Percentiles rank a stretch among this genome's conserved stretches.
These are phyloP conservation scores for Penicillium sp. DNA, from an alignment of 2,329 filamentous ascomycete species.

Conservation along the genomic window DNA sequence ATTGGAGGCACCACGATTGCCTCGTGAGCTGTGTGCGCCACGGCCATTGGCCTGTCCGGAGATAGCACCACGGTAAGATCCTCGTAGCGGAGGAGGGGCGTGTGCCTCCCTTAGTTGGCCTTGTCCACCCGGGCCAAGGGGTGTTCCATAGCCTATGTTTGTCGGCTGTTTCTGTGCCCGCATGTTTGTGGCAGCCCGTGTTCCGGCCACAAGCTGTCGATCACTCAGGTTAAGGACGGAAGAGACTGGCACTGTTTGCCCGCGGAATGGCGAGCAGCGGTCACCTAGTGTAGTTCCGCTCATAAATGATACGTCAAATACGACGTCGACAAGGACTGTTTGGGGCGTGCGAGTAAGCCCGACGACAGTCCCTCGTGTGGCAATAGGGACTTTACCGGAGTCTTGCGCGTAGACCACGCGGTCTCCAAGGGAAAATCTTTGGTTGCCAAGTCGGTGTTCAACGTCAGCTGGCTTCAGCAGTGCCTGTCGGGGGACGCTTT, in stretches of 20 bases:
- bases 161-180: slow-evolving; percentile 51
- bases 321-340: slow-evolving; percentile 77
- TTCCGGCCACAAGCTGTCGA: slow-evolving; percentile 68
- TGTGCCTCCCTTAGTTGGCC: slow-evolving; percentile 57
- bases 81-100: slow-evolving; percentile 55
- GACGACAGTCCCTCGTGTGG: slow-evolving; percentile 85
- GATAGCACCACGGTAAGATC: slow-evolving; percentile 57
- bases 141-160: slow-evolving; percentile 53
- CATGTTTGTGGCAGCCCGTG: slow-evolving; percentile 37
- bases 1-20: slow-evolving; percentile 30
- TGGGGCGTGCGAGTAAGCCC: slow-evolving; percentile 86
- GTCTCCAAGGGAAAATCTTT: slow-evolving; percentile 79
- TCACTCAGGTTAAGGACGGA: slow-evolving; percentile 83
- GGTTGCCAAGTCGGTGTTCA: slow-evolving; percentile 84
- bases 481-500: slow-evolving; percentile 77
- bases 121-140: slow-evolving; percentile 54
- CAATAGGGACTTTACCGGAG: slow-evolving; percentile 91
- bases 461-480: slow-evolving; percentile 91
- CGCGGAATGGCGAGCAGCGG: slow-evolving; percentile 87
- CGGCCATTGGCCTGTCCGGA: slow-evolving; percentile 39
- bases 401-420: slow-evolving; percentile 89
- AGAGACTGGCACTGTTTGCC: slow-evolving; percentile 83
- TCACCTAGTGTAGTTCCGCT: slow-evolving; percentile 89
- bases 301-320: slow-evolving; percentile 96
- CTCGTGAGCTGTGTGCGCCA: slow-evolving; percentile 21